Percentiles rank a stretch among this genome's conserved stretches.
Evolutionary conservation across 345 rosid genomes (phyloP).

Genomic region (Eucalyptus marginata): DNA sequence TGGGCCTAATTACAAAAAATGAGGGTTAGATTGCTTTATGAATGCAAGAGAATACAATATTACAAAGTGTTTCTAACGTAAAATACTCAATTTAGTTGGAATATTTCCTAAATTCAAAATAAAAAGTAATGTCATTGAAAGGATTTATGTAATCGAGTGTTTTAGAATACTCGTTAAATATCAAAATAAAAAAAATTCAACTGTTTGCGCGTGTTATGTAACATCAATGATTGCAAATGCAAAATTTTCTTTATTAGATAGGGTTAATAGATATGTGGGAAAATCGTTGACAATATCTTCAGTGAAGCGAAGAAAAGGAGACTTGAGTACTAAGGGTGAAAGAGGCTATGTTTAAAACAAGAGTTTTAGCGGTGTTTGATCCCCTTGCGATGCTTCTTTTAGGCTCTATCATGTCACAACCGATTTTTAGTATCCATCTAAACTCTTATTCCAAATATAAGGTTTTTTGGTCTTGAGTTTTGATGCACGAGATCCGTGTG

Average conservation of each 20-base stretch:
- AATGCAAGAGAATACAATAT: background rate
- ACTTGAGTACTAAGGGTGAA: background rate
- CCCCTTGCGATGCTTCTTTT: background rate
- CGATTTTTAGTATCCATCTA: background rate
- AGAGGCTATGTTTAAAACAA: too few relatives aligned
- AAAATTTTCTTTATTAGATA: background rate
- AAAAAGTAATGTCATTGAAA: background rate
- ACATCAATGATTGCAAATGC: background rate
- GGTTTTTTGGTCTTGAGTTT: background rate
- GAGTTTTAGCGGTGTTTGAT: background rate
- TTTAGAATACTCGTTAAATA: background rate
- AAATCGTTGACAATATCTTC: background rate
- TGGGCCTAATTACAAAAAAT: background rate
- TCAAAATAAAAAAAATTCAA: background rate
- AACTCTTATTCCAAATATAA: background rate
- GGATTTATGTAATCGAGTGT: background rate
- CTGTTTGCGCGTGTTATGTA: background rate
- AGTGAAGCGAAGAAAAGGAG: background rate
- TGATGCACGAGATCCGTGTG: background rate
- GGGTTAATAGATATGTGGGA: background rate
- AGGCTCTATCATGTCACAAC: background rate
- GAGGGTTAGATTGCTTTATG: background rate
- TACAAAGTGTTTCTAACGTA: background rate
- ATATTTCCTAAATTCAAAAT: background rate
- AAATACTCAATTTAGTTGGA: background rate